phyloP scores from a whole-genome alignment of 1,284 basidiomycete species.

The Cutaneotrichosporon sp. region DNA sequence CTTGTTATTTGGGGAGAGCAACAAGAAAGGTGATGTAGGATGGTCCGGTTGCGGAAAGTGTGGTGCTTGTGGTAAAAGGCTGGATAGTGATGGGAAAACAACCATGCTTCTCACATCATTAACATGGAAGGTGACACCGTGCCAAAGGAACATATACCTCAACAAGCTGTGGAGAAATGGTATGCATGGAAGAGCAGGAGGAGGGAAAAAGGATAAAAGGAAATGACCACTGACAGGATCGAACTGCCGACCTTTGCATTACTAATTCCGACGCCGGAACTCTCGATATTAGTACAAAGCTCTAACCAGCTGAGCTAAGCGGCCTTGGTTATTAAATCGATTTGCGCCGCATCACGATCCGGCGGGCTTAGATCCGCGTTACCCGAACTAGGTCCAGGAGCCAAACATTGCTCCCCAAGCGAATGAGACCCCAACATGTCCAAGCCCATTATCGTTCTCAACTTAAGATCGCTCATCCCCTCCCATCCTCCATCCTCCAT shows the following conservation, averaged over 20 bases:
- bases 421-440: neutral
- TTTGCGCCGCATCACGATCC: too few species aligned
- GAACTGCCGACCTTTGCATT: conserved; percentile 5
- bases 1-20: too few species aligned
- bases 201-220: neutral
- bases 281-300: conserved; percentile 1
- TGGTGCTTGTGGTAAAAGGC: too few species aligned
- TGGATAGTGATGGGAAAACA: too few species aligned
- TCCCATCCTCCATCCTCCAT: neutral
- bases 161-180: too few species aligned
- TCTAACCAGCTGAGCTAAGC: conserved; percentile 5
- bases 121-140: too few species aligned
- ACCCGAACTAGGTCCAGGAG: neutral
- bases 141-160: too few species aligned
- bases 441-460: neutral
- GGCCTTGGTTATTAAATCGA: neutral
- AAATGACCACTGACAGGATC: conserved; percentile 3
- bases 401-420: neutral
- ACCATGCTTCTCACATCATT: too few species aligned
- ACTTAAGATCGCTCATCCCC: neutral
- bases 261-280: neutral
- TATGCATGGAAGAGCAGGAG: too few species aligned
- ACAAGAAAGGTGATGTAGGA: too few species aligned
- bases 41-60: too few species aligned
- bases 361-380: too few species aligned